Evolutionary conservation across 1,139 yeast species (phyloP).

Genomic region (Hyphopichia pseudoburtonii): DNA sequence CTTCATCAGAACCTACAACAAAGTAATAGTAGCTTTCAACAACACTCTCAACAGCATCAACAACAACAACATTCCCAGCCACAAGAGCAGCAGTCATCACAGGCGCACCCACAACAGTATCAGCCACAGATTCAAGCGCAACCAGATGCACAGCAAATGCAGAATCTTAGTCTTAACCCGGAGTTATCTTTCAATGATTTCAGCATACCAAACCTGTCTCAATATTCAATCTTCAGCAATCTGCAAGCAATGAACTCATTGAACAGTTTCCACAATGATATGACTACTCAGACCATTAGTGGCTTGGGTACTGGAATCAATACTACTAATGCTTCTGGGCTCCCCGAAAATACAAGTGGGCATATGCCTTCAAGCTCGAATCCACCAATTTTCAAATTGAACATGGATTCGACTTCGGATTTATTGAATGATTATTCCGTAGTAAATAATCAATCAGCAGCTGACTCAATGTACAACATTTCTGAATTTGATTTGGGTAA

Average conservation of each 20-base stretch:
- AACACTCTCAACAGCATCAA: neutral
- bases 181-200: conserved; percentile 2
- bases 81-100: neutral
- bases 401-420: conserved; percentile 17
- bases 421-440: conserved; percentile 5
- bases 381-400: conserved; percentile 15
- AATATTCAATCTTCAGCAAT: conserved; percentile 26
- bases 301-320: neutral
- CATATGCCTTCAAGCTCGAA: conserved; percentile 7
- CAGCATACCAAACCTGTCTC: conserved; percentile 8
- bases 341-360: neutral
- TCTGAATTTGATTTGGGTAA: conserved; percentile 28
- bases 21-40: neutral
- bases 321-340: neutral
- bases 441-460: conserved; percentile 5
- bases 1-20: conserved; percentile 1
- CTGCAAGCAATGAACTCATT: conserved; percentile 22
- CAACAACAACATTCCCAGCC: neutral
- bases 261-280: conserved; percentile 3
- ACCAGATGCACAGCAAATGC: neutral
- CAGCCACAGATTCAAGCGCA: neutral
- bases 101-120: neutral
- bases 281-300: conserved; percentile 7
- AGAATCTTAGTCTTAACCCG: neutral
- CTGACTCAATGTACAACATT: conserved; percentile 24